A percentile compares a stretch with the other conserved stretches of the same genome.
Evolutionary conservation across 2,329 filamentous ascomycete genomes (phyloP).

Genomic region (Cladophialophora yegresii): DNA sequence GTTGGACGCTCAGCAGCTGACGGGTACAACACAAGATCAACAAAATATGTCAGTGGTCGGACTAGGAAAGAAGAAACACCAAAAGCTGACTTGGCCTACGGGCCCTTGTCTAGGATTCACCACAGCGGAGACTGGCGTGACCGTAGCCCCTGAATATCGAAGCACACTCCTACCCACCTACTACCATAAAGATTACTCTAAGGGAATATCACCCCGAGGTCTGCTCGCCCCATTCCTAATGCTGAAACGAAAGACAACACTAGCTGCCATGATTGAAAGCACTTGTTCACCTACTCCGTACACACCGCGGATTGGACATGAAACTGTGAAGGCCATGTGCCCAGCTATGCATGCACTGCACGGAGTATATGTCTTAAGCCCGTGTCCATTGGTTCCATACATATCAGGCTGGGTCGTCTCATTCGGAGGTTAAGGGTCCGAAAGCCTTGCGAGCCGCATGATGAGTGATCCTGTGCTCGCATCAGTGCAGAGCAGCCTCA

Average conservation of each 20-base stretch:
- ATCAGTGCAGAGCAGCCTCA: conserved; percentile 1
- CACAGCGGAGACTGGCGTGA: neutral
- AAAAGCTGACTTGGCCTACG: neutral
- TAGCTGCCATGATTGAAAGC: neutral
- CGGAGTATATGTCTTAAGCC: neutral
- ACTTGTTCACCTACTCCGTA: neutral
- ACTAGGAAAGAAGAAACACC: neutral
- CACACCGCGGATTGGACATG: neutral
- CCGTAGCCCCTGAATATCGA: neutral
- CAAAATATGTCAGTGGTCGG: neutral
- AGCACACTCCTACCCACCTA: neutral
- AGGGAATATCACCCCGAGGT: neutral
- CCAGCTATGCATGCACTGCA: neutral
- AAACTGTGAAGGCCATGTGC: neutral
- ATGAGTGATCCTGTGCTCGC: neutral
- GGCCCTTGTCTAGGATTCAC: neutral
- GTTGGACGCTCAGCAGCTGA: neutral
- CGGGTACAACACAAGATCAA: neutral
- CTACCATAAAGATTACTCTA: too few species aligned
- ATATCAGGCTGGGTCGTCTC: conserved; percentile 2
- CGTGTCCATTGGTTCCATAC: neutral
- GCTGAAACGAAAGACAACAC: neutral
- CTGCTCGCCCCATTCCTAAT: neutral
- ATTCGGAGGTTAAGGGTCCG: neutral
- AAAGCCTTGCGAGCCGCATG: conserved; percentile 3